Percentiles rank a stretch among this genome's conserved stretches.
These are phyloP conservation scores for Puccinia hordei DNA, from an alignment of 1,284 basidiomycete genomes.

Conservation along the genomic window DNA sequence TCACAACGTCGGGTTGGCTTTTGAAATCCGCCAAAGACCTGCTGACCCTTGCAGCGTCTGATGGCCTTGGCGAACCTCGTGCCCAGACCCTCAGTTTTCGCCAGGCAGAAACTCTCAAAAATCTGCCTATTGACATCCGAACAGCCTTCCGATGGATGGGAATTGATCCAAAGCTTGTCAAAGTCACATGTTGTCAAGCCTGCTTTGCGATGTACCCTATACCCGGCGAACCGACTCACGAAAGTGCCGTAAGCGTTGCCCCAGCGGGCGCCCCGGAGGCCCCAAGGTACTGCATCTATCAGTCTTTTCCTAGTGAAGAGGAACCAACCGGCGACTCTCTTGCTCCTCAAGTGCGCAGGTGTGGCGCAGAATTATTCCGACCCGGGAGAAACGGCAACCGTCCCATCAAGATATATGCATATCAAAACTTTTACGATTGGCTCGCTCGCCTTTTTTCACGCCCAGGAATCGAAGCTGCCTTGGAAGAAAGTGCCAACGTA, in stretches of 20 bases:
- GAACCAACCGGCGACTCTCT: neutral
- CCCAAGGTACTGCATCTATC: neutral
- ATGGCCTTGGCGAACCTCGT: neutral
- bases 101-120: neutral
- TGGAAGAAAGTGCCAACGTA: neutral
- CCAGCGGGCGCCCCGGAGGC: too few species aligned
- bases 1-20: too few species aligned
- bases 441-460: slow-evolving; percentile 16
- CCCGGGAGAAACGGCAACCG: too few species aligned
- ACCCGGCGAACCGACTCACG: slow-evolving; percentile 20
- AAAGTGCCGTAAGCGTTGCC: neutral
- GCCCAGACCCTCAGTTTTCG: neutral
- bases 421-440: slow-evolving; percentile 40
- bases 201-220: too few species aligned
- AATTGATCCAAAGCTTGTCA: slow-evolving; percentile 27
- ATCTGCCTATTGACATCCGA: slow-evolving; percentile 1
- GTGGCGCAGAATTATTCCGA: neutral
- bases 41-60: too few species aligned
- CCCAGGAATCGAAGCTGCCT: slow-evolving; percentile 3
- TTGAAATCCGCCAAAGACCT: slow-evolving; percentile 6
- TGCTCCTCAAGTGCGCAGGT: neutral
- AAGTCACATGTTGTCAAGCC: slow-evolving; percentile 11
- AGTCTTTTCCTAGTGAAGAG: neutral
- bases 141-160: slow-evolving; percentile 20
- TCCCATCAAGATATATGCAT: slow-evolving; percentile 22